Percentiles rank a stretch among this genome's conserved stretches.
These are phyloP conservation scores for Tetracentron sinense DNA, from an alignment of 164 flowering plant species.

Conservation along the genomic window DNA sequence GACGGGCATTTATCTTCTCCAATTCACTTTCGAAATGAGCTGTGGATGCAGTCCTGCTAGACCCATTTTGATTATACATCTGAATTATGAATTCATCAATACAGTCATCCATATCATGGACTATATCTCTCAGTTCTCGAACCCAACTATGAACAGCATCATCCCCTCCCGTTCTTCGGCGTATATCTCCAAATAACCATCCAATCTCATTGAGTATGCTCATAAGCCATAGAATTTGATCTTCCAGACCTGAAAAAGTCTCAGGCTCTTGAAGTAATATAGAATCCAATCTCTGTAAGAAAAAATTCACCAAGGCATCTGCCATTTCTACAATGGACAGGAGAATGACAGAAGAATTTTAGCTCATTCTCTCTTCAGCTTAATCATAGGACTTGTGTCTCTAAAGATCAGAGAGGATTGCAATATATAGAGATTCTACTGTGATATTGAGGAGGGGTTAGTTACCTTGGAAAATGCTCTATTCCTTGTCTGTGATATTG, in stretches of 20 bases:
- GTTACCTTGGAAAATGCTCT: too few relatives aligned
- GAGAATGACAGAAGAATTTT: background rate
- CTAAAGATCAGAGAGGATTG: too few relatives aligned
- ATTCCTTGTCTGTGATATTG: too few relatives aligned
- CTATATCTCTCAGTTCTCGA: constrained; percentile 9
- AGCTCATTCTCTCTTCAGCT: too few relatives aligned
- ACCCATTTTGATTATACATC: constrained; percentile 12
- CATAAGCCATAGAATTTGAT: constrained; percentile 9
- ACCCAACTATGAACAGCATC: constrained; percentile 12
- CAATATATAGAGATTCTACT: too few relatives aligned
- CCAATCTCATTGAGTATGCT: constrained; percentile 8
- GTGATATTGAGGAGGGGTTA: too few relatives aligned
- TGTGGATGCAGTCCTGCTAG: constrained; percentile 3
- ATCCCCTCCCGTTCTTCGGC: background rate
- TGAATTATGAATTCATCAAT: constrained; percentile 21
- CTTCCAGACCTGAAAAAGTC: constrained; percentile 18
- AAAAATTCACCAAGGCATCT: constrained; percentile 15
- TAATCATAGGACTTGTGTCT: too few relatives aligned
- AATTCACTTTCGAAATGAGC: constrained; percentile 10
- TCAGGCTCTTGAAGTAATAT: constrained; percentile 7
- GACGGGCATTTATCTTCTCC: constrained; percentile 7
- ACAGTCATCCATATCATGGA: constrained; percentile 18
- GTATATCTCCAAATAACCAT: background rate
- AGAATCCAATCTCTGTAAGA: constrained; percentile 17
- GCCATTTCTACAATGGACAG: constrained; percentile 9